phyloP scores from a whole-genome alignment of 2,329 filamentous ascomycete species.

The Falciphora oryzae region DNA sequence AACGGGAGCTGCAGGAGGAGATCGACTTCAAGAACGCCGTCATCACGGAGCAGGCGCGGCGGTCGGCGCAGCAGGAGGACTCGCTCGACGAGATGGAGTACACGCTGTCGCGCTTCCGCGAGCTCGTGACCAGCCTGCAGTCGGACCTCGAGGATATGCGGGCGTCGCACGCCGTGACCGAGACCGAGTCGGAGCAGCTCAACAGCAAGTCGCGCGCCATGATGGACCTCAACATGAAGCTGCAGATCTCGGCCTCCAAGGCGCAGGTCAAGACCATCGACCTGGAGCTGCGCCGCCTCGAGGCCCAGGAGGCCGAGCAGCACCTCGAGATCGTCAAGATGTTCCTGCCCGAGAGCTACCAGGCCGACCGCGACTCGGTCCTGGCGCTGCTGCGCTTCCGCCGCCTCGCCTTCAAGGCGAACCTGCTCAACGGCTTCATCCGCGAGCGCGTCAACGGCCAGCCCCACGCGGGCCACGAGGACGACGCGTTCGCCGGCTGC shows the following conservation, averaged over 20 bases:
- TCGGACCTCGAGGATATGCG: slow-evolving; percentile 86
- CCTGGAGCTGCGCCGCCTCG: slow-evolving; percentile 76
- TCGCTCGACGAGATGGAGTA: slow-evolving; percentile 83
- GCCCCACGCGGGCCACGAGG: slow-evolving; percentile 61
- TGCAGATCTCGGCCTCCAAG: slow-evolving; percentile 85
- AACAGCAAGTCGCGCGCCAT: slow-evolving; percentile 85
- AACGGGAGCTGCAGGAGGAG: slow-evolving; percentile 91
- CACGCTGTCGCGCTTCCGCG: slow-evolving; percentile 80
- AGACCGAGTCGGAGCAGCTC: slow-evolving; percentile 86
- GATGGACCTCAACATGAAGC: slow-evolving; percentile 93
- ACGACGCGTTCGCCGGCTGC: slow-evolving; percentile 73
- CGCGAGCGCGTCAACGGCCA: slow-evolving; percentile 66
- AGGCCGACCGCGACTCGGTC: slow-evolving; percentile 77
- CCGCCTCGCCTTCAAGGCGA: slow-evolving; percentile 81
- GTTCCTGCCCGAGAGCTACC: slow-evolving; percentile 81
- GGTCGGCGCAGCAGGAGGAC: slow-evolving; percentile 70
- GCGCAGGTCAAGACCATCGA: slow-evolving; percentile 93
- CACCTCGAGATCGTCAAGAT: slow-evolving; percentile 84
- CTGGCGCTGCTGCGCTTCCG: slow-evolving; percentile 83
- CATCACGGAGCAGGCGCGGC: slow-evolving; percentile 74
- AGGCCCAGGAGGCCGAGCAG: slow-evolving; percentile 82
- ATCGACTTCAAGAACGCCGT: slow-evolving; percentile 82
- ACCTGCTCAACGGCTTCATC: slow-evolving; percentile 69
- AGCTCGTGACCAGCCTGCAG: slow-evolving; percentile 80
- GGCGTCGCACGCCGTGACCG: slow-evolving; percentile 85